A percentile compares a stretch with the other conserved stretches of the same genome.
phyloP scores from a whole-genome alignment of 176 grass and related monocot species.

The Rhipidocladum racemiflorum region DNA sequence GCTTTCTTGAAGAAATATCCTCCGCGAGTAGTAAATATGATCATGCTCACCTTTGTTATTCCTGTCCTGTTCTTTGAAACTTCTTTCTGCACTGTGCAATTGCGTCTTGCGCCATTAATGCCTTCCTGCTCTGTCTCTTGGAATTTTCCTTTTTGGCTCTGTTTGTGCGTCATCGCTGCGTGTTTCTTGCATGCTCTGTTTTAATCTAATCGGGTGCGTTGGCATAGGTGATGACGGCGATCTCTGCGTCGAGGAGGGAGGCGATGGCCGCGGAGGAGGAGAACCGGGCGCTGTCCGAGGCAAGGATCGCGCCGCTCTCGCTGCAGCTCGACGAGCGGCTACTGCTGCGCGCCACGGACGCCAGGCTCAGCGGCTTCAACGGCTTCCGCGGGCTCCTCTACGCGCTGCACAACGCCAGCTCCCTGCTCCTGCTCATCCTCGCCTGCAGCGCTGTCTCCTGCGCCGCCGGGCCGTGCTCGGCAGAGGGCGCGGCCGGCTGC shows the following conservation, averaged over 20 bases:
- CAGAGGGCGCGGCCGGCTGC: not conserved
- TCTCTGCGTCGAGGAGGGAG: conserved; percentile 58
- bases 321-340: conserved; percentile 58
- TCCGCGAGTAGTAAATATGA: not conserved
- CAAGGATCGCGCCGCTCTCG: conserved; percentile 63
- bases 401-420: conserved; percentile 81
- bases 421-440: conserved; percentile 76
- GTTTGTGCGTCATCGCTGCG: not conserved
- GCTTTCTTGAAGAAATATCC: not conserved
- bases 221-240: conserved; percentile 57
- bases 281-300: conserved; percentile 58
- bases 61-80: not conserved
- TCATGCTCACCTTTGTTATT: not conserved
- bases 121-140: not conserved
- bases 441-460: conserved; percentile 49
- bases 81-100: not conserved
- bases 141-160: not conserved
- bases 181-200: not conserved
- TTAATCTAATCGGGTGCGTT: not conserved
- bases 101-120: not conserved
- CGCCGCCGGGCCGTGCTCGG: not conserved
- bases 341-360: conserved; percentile 53
- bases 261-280: conserved; percentile 74
- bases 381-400: conserved; percentile 81
- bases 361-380: conserved; percentile 69